Percentiles rank a stretch among this genome's conserved stretches.
These are phyloP conservation scores for Hamigera avellanea DNA, from an alignment of 495 filamentous ascomycete genomes.

Conservation along the genomic window DNA sequence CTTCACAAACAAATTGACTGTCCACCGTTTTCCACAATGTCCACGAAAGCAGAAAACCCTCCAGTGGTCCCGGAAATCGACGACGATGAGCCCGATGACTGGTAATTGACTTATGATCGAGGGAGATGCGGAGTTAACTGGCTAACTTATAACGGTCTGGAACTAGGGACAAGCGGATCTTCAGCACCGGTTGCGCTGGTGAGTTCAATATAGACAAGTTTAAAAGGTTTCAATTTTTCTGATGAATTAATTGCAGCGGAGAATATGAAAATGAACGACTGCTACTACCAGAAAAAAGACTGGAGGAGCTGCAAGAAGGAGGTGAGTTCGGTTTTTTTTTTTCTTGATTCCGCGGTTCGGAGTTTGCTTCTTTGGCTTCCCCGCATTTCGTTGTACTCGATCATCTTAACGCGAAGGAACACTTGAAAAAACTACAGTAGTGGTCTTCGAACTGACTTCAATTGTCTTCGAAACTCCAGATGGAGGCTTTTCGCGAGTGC, in stretches of 20 bases:
- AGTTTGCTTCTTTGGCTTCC: no score
- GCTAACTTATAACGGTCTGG: neutral
- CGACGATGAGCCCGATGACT: conserved; percentile 92
- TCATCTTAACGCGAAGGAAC: no score
- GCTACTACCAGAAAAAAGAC: conserved; percentile 92
- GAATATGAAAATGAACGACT: conserved; percentile 85
- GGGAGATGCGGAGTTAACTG: neutral
- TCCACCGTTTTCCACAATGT: conserved; percentile 24
- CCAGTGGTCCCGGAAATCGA: conserved; percentile 35
- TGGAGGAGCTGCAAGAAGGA: conserved; percentile 85
- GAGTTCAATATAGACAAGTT: conserved; percentile 14
- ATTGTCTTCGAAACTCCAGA: conserved; percentile 39
- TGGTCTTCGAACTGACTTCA: neutral
- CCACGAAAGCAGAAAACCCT: conserved; percentile 25
- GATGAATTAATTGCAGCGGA: conserved; percentile 46
- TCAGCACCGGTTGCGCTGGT: conserved; percentile 92
- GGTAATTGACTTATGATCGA: no score
- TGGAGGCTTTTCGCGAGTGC: conserved; percentile 84
- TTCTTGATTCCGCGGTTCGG: neutral
- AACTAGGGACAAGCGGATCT: conserved; percentile 89
- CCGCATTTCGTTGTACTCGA: no score
- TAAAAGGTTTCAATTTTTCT: neutral
- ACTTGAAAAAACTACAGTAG: no score
- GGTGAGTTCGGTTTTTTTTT: conserved; percentile 40
- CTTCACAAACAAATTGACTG: no score